These are phyloP conservation scores for Alnus rubra DNA, from an alignment of 306 rosid genomes.

Conservation along the genomic window DNA sequence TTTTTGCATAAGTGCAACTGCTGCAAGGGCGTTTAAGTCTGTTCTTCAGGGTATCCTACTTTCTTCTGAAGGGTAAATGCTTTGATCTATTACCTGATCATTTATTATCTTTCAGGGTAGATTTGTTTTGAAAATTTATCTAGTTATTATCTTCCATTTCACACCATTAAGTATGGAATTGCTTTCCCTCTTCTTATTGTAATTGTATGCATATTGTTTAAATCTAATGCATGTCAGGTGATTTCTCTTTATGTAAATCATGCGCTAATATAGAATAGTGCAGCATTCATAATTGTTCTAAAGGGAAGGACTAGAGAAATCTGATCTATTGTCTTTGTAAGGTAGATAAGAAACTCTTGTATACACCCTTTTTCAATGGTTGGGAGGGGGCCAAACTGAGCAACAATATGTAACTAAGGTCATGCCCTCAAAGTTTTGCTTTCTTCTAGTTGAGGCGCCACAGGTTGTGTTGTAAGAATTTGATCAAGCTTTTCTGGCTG, in stretches of 20 bases:
- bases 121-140: neutral
- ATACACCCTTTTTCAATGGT: neutral
- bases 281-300: neutral
- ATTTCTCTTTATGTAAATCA: neutral
- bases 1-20: slow-evolving; percentile 96
- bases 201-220: neutral
- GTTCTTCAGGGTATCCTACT: slow-evolving; percentile 94
- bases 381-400: neutral
- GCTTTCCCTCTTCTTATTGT: neutral
- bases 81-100: slow-evolving; percentile 18
- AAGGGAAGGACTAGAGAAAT: neutral
- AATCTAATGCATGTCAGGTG: neutral
- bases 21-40: slow-evolving; percentile 99
- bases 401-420: neutral
- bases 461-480: neutral
- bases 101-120: slow-evolving; percentile 13
- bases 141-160: neutral
- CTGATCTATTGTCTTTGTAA: neutral
- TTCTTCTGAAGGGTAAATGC: slow-evolving; percentile 91
- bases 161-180: neutral
- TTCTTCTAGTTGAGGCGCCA: neutral
- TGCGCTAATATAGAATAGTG: neutral
- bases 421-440: neutral
- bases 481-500: neutral
- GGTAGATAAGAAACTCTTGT: neutral